Conservation (phyloP, 441 rosid species). For the Populus hybrid region DNA sequence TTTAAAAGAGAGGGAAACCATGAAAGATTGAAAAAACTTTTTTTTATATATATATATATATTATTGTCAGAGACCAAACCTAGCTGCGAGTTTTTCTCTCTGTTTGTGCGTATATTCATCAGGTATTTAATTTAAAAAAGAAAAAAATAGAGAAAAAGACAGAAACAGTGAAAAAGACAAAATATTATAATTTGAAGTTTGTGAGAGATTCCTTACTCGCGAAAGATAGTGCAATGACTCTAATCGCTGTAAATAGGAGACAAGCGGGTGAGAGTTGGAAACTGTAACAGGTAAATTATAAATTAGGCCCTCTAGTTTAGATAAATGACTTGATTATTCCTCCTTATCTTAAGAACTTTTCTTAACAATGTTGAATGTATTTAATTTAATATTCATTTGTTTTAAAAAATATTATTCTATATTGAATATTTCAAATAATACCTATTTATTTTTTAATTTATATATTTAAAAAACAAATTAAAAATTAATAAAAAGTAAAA, state of each 20-base stretch:
- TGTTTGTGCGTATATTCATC: neutral
- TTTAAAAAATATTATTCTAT: too few relatives aligned
- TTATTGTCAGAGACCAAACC: conserved; percentile 34
- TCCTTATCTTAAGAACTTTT: too few relatives aligned
- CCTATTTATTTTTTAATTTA: too few relatives aligned
- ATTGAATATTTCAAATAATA: too few relatives aligned
- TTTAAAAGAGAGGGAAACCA: conserved; percentile 53
- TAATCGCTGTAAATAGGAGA: neutral
- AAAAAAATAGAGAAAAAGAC: neutral
- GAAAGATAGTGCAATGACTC: neutral
- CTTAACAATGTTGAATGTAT: too few relatives aligned
- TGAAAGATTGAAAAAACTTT: conserved; percentile 32
- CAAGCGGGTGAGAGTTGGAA: neutral
- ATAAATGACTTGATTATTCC: too few relatives aligned
- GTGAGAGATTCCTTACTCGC: neutral
- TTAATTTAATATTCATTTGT: too few relatives aligned
- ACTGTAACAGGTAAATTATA: too few relatives aligned
- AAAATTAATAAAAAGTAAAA: too few relatives aligned
- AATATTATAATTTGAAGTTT: neutral
- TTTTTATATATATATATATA: neutral
- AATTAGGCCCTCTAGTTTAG: too few relatives aligned
- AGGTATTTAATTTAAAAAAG: neutral
- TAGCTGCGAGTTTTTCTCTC: neutral
- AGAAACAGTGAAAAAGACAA: neutral
- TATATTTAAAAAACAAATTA: too few relatives aligned